Conservation (phyloP, 805 yeast genomes). For the Nakazawaea ishiwadae region DNA sequence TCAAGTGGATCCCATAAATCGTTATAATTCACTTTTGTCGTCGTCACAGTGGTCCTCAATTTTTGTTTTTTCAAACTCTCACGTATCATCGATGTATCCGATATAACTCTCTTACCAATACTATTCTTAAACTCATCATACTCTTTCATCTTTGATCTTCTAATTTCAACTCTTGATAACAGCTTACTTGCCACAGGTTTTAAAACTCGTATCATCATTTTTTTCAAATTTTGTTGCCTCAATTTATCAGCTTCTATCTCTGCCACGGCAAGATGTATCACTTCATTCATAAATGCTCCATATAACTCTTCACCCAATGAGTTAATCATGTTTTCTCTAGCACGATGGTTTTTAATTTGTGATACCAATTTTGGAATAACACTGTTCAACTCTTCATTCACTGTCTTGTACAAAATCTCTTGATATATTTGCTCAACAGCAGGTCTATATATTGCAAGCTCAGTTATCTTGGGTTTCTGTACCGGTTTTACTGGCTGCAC, state of each 20-base stretch:
- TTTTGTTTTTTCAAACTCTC: neutral
- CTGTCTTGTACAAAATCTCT: slow-evolving; percentile 19
- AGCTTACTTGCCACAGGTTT: slow-evolving; percentile 21
- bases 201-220: slow-evolving; percentile 27
- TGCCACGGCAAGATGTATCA: slow-evolving; percentile 36
- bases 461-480: slow-evolving; percentile 20
- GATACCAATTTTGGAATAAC: slow-evolving; percentile 16
- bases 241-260: slow-evolving; percentile 42
- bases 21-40: slow-evolving; percentile 15
- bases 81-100: slow-evolving; percentile 21
- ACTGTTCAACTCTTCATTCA: slow-evolving; percentile 23
- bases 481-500: slow-evolving; percentile 6
- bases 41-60: slow-evolving; percentile 15
- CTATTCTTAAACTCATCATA: slow-evolving; percentile 18
- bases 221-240: slow-evolving; percentile 28
- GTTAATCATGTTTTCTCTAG: slow-evolving; percentile 25
- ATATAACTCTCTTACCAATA: slow-evolving; percentile 20
- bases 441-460: slow-evolving; percentile 21
- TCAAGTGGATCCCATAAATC: slow-evolving; percentile 30
- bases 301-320: slow-evolving; percentile 47
- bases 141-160: slow-evolving; percentile 37
- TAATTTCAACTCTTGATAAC: slow-evolving; percentile 21
- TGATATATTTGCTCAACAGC: slow-evolving; percentile 26
- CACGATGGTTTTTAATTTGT: slow-evolving; percentile 14
- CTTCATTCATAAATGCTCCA: slow-evolving; percentile 58